phyloP scores from a whole-genome alignment of 2,329 filamentous ascomycete genomes.

The Sclerotinia borealis region DNA sequence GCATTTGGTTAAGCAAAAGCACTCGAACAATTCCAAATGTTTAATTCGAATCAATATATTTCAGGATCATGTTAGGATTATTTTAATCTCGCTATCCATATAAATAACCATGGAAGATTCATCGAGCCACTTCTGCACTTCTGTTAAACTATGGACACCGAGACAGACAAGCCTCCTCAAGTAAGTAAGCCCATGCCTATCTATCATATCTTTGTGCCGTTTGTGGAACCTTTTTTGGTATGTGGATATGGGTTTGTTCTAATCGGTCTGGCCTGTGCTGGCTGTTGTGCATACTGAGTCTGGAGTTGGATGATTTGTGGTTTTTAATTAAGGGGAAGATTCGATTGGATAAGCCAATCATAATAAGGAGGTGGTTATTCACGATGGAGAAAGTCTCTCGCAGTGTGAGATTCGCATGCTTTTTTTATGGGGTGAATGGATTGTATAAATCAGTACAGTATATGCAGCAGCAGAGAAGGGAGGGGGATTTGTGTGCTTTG shows the following conservation, averaged over 20 bases:
- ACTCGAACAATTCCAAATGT: background rate
- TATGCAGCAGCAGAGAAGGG: too few relatives aligned
- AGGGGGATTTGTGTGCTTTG: background rate
- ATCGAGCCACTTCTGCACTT: background rate
- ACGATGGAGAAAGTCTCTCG: background rate
- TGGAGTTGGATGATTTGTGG: background rate
- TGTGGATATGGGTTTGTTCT: background rate
- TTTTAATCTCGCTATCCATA: constrained; percentile 3
- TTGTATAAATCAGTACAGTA: too few relatives aligned
- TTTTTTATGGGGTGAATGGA: background rate
- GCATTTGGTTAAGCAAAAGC: background rate
- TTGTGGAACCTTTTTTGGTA: background rate
- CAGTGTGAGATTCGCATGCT: background rate
- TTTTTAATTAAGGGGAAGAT: background rate
- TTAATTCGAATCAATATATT: constrained; percentile 6
- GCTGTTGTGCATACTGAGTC: background rate
- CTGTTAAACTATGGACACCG: too few relatives aligned
- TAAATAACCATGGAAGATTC: background rate
- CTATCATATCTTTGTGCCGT: background rate
- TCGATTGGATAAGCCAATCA: background rate
- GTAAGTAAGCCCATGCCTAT: background rate
- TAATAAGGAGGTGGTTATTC: background rate
- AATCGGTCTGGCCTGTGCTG: background rate
- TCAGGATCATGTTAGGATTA: constrained; percentile 3
- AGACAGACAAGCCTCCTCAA: background rate